These are phyloP conservation scores for Clarireedia homoeocarpa DNA, from an alignment of 2,329 filamentous ascomycete genomes.

Conservation along the genomic window DNA sequence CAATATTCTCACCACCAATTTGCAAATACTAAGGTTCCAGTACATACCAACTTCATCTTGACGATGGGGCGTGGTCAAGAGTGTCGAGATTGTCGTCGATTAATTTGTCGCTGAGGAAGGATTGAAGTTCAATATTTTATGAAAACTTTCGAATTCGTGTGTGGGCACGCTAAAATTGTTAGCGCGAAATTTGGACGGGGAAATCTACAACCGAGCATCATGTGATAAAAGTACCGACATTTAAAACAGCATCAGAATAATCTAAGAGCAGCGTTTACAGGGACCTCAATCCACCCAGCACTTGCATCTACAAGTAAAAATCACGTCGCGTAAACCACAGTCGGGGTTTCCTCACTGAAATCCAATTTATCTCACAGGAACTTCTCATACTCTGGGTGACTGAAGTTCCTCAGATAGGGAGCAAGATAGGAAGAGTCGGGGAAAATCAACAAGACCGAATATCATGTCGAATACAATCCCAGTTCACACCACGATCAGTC, in stretches of 20 bases:
- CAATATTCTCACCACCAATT: constrained; percentile 8
- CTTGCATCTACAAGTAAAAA: too few species aligned
- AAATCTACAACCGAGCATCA: constrained; percentile 4
- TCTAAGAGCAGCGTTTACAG: too few species aligned
- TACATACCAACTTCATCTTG: constrained; percentile 30
- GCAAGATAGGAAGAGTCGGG: neutral
- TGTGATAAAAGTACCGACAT: neutral
- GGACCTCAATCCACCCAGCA: too few species aligned
- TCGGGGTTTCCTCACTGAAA: too few species aligned
- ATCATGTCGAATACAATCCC: neutral
- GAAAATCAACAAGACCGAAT: neutral
- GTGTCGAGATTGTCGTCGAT: constrained; percentile 11
- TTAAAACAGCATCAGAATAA: neutral
- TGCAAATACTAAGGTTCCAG: too few species aligned
- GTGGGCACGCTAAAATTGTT: constrained; percentile 3
- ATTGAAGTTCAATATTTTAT: constrained; percentile 1
- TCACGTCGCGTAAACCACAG: too few species aligned
- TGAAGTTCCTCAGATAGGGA: too few species aligned
- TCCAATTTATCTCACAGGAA: too few species aligned
- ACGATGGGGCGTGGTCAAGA: constrained; percentile 13
- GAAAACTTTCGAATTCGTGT: constrained; percentile 6
- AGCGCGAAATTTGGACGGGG: neutral
- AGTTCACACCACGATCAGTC: neutral
- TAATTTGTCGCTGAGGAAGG: constrained; percentile 8
- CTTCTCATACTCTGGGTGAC: too few species aligned